phyloP scores from a whole-genome alignment of 2,329 filamentous ascomycete genomes.

The Ophiostoma ulmi region DNA sequence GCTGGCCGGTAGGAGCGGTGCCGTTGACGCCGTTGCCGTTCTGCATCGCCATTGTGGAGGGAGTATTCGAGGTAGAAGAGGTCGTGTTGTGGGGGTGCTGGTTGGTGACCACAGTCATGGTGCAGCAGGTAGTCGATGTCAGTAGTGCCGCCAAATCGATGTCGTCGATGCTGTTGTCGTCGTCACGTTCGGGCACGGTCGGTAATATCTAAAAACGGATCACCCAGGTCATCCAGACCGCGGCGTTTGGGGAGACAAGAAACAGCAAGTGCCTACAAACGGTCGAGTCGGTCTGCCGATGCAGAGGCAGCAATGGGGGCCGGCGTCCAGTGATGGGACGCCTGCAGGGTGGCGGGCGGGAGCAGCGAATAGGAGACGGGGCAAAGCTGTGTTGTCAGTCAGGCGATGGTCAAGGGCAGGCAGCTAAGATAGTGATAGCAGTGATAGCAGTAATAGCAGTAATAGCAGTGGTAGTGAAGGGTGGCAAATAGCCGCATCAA shows the following conservation, averaged over 20 bases:
- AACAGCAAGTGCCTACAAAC: not conserved
- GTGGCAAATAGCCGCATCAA: not conserved
- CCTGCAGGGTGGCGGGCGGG: constrained; percentile 3
- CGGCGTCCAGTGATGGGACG: not conserved
- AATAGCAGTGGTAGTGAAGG: not conserved
- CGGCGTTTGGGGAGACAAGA: not conserved
- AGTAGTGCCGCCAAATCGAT: not conserved
- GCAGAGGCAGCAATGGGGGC: constrained; percentile 4
- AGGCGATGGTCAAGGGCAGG: not conserved
- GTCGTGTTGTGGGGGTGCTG: not conserved
- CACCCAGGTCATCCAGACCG: not conserved
- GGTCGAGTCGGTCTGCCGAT: constrained; percentile 5
- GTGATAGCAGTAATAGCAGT: not conserved
- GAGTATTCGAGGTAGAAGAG: not conserved
- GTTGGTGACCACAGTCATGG: not conserved
- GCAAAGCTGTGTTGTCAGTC: constrained; percentile 10
- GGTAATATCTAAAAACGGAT: not conserved
- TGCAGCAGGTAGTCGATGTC: not conserved
- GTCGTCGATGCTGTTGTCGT: not conserved
- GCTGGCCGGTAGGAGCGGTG: not conserved
- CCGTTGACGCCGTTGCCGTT: constrained; percentile 1
- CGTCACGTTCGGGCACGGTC: not conserved
- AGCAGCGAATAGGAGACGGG: constrained; percentile 6
- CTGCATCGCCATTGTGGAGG: not conserved
- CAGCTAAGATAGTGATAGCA: not conserved